phyloP scores from a whole-genome alignment of 306 rosid genomes.

The Malus asiatica region DNA sequence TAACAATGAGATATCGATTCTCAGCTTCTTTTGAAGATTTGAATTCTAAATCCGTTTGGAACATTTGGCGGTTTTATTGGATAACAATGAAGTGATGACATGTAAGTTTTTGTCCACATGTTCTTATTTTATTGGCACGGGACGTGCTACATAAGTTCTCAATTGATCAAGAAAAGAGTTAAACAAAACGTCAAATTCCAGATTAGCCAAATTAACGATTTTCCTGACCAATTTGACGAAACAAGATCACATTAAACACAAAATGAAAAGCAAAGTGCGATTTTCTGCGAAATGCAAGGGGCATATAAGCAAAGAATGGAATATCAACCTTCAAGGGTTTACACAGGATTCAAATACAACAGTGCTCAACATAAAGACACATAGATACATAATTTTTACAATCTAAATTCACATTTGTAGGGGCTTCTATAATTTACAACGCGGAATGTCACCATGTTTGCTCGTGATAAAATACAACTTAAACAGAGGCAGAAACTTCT shows the following conservation, averaged over 20 bases:
- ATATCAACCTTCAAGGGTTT: not conserved
- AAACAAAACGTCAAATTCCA: too few species aligned
- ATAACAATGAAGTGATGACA: too few species aligned
- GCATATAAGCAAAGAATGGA: too few species aligned
- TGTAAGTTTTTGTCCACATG: too few species aligned
- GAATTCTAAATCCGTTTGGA: not conserved
- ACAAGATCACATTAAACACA: not conserved
- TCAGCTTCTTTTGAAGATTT: not conserved
- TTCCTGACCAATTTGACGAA: too few species aligned
- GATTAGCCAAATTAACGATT: too few species aligned
- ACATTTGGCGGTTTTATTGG: not conserved
- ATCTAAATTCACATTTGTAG: slow-evolving; percentile 11
- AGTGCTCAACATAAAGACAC: slow-evolving; percentile 7
- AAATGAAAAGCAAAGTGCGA: too few species aligned
- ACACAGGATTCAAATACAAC: slow-evolving; percentile 15
- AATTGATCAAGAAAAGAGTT: too few species aligned
- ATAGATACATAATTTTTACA: slow-evolving; percentile 9
- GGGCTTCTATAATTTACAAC: slow-evolving; percentile 29
- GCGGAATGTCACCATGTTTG: slow-evolving; percentile 7
- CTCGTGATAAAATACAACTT: slow-evolving; percentile 25
- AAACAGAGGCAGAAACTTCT: slow-evolving; percentile 9
- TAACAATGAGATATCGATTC: not conserved
- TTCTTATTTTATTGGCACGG: too few species aligned
- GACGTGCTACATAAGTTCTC: too few species aligned
- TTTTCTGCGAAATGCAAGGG: too few species aligned